Conservation (phyloP, 2,329 filamentous ascomycete species). For the Whalleya microplaca region DNA sequence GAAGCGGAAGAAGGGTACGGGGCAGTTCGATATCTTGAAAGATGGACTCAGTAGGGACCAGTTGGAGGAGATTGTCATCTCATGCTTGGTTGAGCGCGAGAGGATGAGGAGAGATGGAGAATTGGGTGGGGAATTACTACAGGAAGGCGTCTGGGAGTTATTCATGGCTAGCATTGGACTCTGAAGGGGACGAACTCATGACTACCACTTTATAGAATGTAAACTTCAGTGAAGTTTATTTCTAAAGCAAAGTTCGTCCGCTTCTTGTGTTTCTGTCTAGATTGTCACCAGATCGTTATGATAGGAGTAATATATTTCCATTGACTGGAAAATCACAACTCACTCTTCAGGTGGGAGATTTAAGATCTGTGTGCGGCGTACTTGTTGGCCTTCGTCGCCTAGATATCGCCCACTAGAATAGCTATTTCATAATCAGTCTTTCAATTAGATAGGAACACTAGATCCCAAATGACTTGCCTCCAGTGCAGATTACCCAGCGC, state of each 20-base stretch:
- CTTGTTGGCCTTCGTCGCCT: slow-evolving; percentile 4
- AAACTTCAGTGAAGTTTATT: too few relatives aligned
- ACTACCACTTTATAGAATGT: too few relatives aligned
- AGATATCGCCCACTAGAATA: slow-evolving; percentile 16
- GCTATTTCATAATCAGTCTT: neutral
- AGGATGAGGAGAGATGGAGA: slow-evolving; percentile 18
- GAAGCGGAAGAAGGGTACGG: slow-evolving; percentile 12
- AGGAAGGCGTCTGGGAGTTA: slow-evolving; percentile 15
- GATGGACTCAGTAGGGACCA: slow-evolving; percentile 5
- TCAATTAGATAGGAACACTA: too few relatives aligned
- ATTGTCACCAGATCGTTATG: too few relatives aligned
- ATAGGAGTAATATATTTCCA: too few relatives aligned
- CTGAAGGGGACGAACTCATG: too few relatives aligned
- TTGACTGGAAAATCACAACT: too few relatives aligned
- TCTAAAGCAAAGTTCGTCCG: too few relatives aligned
- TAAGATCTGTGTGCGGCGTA: too few relatives aligned
- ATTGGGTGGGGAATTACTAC: slow-evolving; percentile 3
- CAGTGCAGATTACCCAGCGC: slow-evolving; percentile 31
- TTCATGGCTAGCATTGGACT: slow-evolving; percentile 8
- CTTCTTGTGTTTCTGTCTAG: too few relatives aligned
- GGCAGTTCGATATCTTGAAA: slow-evolving; percentile 13
- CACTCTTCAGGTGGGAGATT: too few relatives aligned
- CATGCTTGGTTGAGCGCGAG: slow-evolving; percentile 19
- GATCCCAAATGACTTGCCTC: slow-evolving; percentile 21
- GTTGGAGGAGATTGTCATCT: slow-evolving; percentile 19